Base-by-base conservation (phyloP, 768 basidiomycete species). In the Leucosporidium scottii region DNA sequence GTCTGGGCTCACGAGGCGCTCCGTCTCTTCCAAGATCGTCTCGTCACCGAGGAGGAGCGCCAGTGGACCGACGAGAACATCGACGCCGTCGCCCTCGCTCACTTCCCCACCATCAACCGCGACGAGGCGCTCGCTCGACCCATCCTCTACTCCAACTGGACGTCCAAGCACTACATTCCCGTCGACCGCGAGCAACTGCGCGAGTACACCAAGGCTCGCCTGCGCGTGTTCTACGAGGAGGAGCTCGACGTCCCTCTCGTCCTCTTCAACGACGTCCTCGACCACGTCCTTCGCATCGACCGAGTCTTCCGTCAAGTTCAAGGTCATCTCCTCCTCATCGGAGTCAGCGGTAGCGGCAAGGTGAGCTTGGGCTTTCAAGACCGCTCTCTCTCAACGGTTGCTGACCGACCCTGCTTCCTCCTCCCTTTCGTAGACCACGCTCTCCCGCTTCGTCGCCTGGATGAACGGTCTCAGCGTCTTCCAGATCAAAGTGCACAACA, bases 401-500 rank as follows among this genome's bases (percentile, higher is more conserved):
- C 15, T 27, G 13, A 34, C 53, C 53, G 15, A 5, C 15, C 18
- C 30, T 72, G 47, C 54, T 21, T 63, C 21, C 67, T 56, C 58
- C 36, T 8, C 34, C 18, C 61, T 27, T 21, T 31, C 13, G 3
- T 75, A 97, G 96, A 99, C 96, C 6, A 99, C 93, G 0, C 80
- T 99, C 2, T 96, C 96, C 49, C 87, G 96, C 57, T 99, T 99
- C 78, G 96, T 99, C 31, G 96, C 96, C 0, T 99, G 96, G 96
- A 97, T 99, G 87, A 99, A 99, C 74, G 96, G 96, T 54, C 82
- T 99, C 62, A 96, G 90, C 77, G 93, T 99, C 72, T 99, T 96
- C 84, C 96, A 99, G 78, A 96, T 99, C 83, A 98, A 98, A 77
- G 96, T 98, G 6, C 97, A 94, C 28, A 99, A 98, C 82, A 94